Evolutionary conservation across 2,329 filamentous ascomycete species (phyloP), one percentile per base, ranked within the genome.

Genomic region (Magnaporthiopsis incrustans): DNA sequence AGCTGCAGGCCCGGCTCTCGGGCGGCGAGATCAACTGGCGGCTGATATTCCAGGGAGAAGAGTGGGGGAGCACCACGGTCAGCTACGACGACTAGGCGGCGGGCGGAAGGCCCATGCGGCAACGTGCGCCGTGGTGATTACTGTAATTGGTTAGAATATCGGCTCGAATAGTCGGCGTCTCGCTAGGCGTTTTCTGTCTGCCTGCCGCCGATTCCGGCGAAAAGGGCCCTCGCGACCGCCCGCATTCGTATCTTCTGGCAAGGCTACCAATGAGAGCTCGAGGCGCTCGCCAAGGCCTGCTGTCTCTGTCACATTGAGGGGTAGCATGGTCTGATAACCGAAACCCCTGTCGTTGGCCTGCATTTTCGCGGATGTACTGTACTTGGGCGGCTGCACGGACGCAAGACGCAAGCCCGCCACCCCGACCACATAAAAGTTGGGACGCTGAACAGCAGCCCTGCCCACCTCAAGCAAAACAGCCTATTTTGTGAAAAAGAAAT

Each of bases 1-100:
- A 65, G 32, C 61, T 68, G 10, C 61, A 68, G 33, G 67, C 67
- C 0, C 64, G 64, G 3, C 66, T 66, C 26, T 27, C 35, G n/a
- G 32, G 38, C 7, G 62, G 25, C 14, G 60, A 61, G 10, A 64
- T 66, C 38, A 63, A 44, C 7, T 66, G 65, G 63, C 22, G 56
- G 10, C 50, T 66, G 53, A 18, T 66, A 32, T 64, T 60, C n/a
- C 33, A 61, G 6, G 65, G 65, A 12, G 57, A 63, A 61, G 60
- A 64, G 61, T 63, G 60, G 22, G 65, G 65, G 4, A 61, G 56
- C n/a, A 66, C 65, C 4, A 64, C 56, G 30, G 65, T 66, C 2
- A 66, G 27, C 35, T 66, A 64, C 50, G 65, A 66, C 53, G 61
- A 63, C 15, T 65, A 35, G 33, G 7, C 33, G 12, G 18, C 38